Conservation (phyloP, 164 flowering plant genomes). For the Chimonanthus salicifolius region DNA sequence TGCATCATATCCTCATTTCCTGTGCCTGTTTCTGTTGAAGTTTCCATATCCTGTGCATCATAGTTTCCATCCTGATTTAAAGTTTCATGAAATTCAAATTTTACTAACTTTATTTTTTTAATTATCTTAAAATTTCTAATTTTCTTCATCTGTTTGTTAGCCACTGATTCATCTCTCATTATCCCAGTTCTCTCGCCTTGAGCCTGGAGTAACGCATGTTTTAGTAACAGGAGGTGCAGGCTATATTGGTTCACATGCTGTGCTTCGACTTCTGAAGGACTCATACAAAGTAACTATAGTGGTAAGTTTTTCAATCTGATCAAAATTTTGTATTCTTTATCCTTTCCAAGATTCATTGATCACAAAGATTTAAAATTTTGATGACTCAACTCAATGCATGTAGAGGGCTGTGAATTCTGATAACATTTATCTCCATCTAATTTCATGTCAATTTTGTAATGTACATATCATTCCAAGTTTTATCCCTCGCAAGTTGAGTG, state of each 20-base stretch:
- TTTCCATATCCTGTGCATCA: too few species aligned
- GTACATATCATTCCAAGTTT: neutral
- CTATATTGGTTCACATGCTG: conserved; percentile 95
- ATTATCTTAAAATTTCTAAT: neutral
- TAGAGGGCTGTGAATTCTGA: too few species aligned
- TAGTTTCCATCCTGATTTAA: neutral
- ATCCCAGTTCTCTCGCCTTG: conserved; percentile 64
- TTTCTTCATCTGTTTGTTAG: neutral
- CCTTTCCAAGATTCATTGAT: neutral
- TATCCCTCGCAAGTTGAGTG: neutral
- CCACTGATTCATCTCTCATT: neutral
- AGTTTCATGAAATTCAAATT: neutral
- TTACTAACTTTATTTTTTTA: neutral
- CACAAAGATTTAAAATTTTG: neutral
- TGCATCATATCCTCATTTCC: too few species aligned
- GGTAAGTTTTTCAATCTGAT: conserved; percentile 34
- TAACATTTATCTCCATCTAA: neutral
- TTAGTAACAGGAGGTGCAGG: conserved; percentile 99
- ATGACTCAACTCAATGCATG: neutral
- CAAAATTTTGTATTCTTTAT: neutral
- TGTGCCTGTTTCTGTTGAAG: too few species aligned
- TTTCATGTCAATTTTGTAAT: neutral
- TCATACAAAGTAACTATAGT: conserved; percentile 83
- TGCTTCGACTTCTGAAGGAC: conserved; percentile 74
- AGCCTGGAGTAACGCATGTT: conserved; percentile 80